These are phyloP conservation scores for Ganoderma lucidum DNA, from an alignment of 1,284 basidiomycete genomes.

Conservation along the genomic window DNA sequence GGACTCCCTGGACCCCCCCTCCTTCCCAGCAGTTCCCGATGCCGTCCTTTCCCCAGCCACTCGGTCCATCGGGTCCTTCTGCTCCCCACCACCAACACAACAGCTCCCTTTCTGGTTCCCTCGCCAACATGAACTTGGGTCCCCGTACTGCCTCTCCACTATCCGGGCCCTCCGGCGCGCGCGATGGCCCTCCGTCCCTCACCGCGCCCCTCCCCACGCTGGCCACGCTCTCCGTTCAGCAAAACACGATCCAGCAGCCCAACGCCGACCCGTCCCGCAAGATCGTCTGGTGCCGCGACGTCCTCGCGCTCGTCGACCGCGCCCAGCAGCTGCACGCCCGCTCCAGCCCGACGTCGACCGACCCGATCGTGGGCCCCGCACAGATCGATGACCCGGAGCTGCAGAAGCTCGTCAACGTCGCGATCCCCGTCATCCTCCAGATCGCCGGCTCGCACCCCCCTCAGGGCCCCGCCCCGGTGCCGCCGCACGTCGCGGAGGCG, in stretches of 20 bases:
- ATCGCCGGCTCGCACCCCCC: conserved; percentile 48
- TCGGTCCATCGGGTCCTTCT: conserved; percentile 24
- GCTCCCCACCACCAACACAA: conserved; percentile 36
- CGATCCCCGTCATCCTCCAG: conserved; percentile 68
- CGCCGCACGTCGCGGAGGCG: conserved; percentile 72
- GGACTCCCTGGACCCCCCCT: conserved; percentile 43
- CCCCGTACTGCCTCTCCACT: conserved; percentile 31
- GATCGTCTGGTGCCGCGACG: conserved; percentile 81
- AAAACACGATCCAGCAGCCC: conserved; percentile 56
- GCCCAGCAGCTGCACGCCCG: conserved; percentile 49
- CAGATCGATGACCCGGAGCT: conserved; percentile 71
- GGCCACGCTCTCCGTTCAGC: conserved; percentile 56
- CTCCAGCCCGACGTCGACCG: conserved; percentile 50
- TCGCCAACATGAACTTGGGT: conserved; percentile 32
- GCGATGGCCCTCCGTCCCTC: conserved; percentile 53
- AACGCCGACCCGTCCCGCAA: conserved; percentile 63
- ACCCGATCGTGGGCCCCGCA: conserved; percentile 53
- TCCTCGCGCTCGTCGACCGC: conserved; percentile 81
- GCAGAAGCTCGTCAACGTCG: conserved; percentile 67
- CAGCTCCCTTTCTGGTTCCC: conserved; percentile 32
- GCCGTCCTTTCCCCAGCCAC: conserved; percentile 30
- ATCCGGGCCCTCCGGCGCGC: conserved; percentile 26
- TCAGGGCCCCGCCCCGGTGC: conserved; percentile 49
- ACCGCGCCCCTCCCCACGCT: conserved; percentile 73
- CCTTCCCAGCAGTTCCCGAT: conserved; percentile 31